Conservation (phyloP, 441 rosid species). For the Jatropha podagrica region DNA sequence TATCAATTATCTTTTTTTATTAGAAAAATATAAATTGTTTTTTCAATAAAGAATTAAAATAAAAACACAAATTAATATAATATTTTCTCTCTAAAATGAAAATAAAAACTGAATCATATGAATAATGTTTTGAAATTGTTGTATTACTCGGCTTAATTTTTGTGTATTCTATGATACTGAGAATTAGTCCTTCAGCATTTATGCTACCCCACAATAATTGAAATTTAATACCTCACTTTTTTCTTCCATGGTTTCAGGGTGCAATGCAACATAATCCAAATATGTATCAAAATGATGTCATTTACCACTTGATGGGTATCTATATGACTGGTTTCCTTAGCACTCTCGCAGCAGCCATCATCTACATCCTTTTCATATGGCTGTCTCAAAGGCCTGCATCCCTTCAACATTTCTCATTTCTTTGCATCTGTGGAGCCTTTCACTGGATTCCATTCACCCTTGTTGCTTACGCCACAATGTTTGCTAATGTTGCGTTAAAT, state of each 20-base stretch:
- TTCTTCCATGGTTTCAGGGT: slow-evolving; percentile 33
- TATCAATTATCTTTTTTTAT: no score
- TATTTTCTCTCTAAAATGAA: no score
- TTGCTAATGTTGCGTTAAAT: slow-evolving; percentile 26
- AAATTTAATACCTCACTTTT: neutral
- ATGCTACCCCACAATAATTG: no score
- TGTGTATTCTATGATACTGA: no score
- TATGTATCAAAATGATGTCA: slow-evolving; percentile 25
- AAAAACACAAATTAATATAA: no score
- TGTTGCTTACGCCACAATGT: slow-evolving; percentile 48
- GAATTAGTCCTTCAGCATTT: no score
- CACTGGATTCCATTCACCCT: slow-evolving; percentile 63
- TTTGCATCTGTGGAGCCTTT: slow-evolving; percentile 62
- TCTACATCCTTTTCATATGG: slow-evolving; percentile 44
- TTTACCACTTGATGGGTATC: slow-evolving; percentile 52
- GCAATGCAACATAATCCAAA: slow-evolving; percentile 1
- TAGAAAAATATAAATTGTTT: no score
- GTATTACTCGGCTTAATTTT: no score
- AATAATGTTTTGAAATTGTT: no score
- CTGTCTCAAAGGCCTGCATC: slow-evolving; percentile 38
- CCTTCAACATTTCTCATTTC: slow-evolving; percentile 42
- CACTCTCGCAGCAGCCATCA: slow-evolving; percentile 51
- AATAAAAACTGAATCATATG: no score
- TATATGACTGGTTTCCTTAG: slow-evolving; percentile 58
- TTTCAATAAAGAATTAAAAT: no score